Evolutionary conservation across 805 yeast species (phyloP), one percentile per base, ranked within the genome.

Genomic region (Zygosaccharomyces bisporus): DNA sequence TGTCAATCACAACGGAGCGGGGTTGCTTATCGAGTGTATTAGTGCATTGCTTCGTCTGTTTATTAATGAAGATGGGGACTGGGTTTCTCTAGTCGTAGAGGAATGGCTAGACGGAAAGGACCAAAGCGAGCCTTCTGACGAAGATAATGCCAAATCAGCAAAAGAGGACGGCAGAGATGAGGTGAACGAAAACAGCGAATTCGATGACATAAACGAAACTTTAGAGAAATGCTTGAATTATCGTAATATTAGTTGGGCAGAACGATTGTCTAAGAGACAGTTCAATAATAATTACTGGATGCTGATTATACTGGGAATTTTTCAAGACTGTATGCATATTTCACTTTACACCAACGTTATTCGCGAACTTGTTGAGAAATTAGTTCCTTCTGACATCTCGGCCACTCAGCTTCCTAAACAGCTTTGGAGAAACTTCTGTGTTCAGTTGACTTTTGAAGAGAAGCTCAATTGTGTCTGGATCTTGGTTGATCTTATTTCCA

Each of bases 211-310:
- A 27, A 60, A 56, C n/a, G 52, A 34, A 12, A 35, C 45, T 6
- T 62, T 69, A 12, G 66, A 71, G 32, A 66, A 65, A 45, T 57
- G 66, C 46, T 38, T 85, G 53, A 77, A 80, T 45, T 76, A 79
- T 61, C 70, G 83, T 43, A 80, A 80, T 34, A 66, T 69, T 0
- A 65, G 80, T 9, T 93, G 98, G 96, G 77, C 80, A 46, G 95
- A 85, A 23, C 71, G 95, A 32, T 70, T 91, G 14, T 75, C 81
- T 10, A 81, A 77, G 44, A 77, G 96, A 43, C 76, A 77, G 50
- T 93, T 86, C 62, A 79, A 75, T 54, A 89, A 87, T 55, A 95
- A 96, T 3, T 80, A 79, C 43, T 91, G 97, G 96, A 83, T 87
- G 54, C 73, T 83, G 32, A 76, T 84, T 34, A 63, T 90, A 34